Evolutionary conservation across 805 yeast species (phyloP), one percentile per base, ranked within the genome.

Genomic region (Kazachstania martiniae): DNA sequence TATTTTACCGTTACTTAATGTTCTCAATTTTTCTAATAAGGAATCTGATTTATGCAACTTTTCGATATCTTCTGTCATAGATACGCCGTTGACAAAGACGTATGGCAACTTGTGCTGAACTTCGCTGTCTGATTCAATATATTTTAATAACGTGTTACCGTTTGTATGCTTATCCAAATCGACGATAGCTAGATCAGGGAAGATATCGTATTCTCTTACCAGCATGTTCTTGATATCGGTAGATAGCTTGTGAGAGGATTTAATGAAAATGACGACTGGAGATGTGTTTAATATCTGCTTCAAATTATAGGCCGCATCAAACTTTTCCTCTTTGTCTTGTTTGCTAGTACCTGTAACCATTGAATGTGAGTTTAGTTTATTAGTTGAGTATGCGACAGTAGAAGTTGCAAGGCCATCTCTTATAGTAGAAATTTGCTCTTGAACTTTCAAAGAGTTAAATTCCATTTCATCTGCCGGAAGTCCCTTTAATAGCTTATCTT

Each of bases 131-230:
- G 12, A 18, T 18, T 22, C 27, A 34, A 86, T 66, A 51, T 77
- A 78, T 13, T 64, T 68, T 56, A 85, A 94, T 40, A 87, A 65
- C 41, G 67, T 75, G 3, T 59, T 51, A 2, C 95, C 95, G 50
- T 82, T 66, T 25, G 66, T 63, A 53, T 85, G 94, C 47, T 65
- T 67, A 55, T 86, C 94, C 31, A 86, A 63, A 51, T 87, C 96
- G 10, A 86, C 85, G 32, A 81, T 65, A 4, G 67, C 56, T 1
- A 86, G 84, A 27, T 66, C 63, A 3, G 96, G 96, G 4, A 69
- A 67, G 35, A 86, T 70, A 36, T 70, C 72, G 57, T 84, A 84
- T 43, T 72, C 71, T 14, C 67, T 70, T 13, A 58, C 55, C 33
- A 86, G 61, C 28, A 86, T 59, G 22, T 68, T 62, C 60, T 82